A percentile compares a stretch with the other conserved stretches of the same genome.
These are phyloP conservation scores for Adansonia gregorii DNA, from an alignment of 441 rosid species.

Conservation along the genomic window DNA sequence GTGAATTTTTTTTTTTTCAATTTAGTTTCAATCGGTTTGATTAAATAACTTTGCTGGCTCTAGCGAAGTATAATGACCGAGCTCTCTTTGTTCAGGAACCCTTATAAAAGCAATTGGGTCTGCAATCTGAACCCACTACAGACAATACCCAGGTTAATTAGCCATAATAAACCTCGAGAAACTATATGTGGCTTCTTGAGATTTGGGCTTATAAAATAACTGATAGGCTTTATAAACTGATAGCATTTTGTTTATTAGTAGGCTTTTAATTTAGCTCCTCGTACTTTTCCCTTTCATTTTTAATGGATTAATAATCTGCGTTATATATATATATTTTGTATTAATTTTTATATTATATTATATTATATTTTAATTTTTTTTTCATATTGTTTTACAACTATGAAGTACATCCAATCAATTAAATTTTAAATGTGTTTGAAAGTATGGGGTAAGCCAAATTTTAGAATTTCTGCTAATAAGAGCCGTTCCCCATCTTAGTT, in stretches of 20 bases:
- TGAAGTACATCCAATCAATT: constrained; percentile 6
- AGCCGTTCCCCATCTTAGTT: neutral
- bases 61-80: no score
- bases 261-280: no score
- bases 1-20: no score
- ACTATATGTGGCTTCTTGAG: neutral
- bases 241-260: neutral
- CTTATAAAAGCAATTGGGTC: neutral
- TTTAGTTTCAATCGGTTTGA: no score
- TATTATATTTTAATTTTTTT: no score
- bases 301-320: no score
- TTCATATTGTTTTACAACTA: neutral
- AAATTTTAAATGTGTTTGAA: neutral
- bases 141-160: neutral
- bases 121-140: neutral
- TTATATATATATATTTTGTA: no score
- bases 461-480: neutral
- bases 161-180: neutral
- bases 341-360: no score
- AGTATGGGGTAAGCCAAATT: neutral
- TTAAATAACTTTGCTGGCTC: no score
- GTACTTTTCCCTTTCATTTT: no score
- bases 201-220: neutral
- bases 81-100: neutral
- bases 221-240: neutral